A percentile compares a stretch with the other conserved stretches of the same genome.
These are phyloP conservation scores for Dactylis glomerata DNA, from an alignment of 176 grass and related monocot genomes.

Conservation along the genomic window DNA sequence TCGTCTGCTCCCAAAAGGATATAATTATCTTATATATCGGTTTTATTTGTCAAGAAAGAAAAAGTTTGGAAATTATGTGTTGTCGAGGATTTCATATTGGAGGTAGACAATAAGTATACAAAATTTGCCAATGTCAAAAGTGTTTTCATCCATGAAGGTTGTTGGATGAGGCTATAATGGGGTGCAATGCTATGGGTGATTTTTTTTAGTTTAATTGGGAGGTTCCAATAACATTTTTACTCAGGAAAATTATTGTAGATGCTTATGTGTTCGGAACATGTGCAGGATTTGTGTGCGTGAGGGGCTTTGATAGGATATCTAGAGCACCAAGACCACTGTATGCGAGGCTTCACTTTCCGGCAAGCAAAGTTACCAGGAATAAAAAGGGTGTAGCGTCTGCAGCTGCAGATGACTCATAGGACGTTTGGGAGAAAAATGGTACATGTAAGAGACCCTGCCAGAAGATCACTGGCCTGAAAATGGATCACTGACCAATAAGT, in stretches of 20 bases:
- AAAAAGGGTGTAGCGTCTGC: conserved; percentile 28
- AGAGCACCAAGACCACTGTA: conserved; percentile 63
- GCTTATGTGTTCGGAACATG: neutral
- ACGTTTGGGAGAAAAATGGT: neutral
- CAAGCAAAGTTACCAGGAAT: conserved; percentile 47
- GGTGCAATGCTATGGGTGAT: neutral
- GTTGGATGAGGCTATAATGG: neutral
- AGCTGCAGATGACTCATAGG: conserved; percentile 22
- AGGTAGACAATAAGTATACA: neutral
- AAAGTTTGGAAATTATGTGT: neutral
- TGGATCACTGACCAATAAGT: conserved; percentile 36
- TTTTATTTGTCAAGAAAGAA: conserved; percentile 6
- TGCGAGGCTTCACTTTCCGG: conserved; percentile 56
- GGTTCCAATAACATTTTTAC: neutral
- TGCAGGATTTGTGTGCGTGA: conserved; percentile 66
- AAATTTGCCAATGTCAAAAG: neutral
- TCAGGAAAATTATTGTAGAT: neutral
- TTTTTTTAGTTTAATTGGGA: neutral
- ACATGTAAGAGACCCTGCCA: conserved; percentile 8
- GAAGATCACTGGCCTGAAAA: conserved; percentile 20
- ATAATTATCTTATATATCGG: neutral
- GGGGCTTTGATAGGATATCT: conserved; percentile 51
- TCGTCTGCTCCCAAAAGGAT: neutral
- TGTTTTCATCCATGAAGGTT: neutral
- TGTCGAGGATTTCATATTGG: neutral